Base-by-base conservation (phyloP, 1,284 basidiomycete species). In the Sphagnurus paluster region DNA sequence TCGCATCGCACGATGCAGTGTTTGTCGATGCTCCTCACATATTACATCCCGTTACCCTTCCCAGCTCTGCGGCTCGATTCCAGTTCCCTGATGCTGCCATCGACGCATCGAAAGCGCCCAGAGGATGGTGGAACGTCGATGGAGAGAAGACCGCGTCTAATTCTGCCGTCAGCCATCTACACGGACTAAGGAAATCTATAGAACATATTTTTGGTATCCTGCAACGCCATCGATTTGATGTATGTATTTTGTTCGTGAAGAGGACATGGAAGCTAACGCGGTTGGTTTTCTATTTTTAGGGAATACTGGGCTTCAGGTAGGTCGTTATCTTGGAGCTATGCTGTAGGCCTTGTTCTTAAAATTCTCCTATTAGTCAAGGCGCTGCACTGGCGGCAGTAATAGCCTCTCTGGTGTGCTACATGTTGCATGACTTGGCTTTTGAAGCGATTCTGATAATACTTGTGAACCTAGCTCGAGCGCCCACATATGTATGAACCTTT, bases 221-320 rank as follows among this genome's bases (percentile, higher is more conserved):
- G 6, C 6, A 7, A 26, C 6, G 7, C 11, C 25, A 11, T 6
- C 6, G 25, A 11, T 30, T 43, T 42, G 25, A 38, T 47, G 24
- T 40, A 41, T 37, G 34, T 13, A 9, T 30, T 16, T 21, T 21
- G 19, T 26, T 26, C 25, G 6, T 24, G 38, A 24, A 42, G 25
- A 6, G 7, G 25, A 26, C 25, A 26, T 32, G 17, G 32, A 40
- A 28, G n/a, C n/a, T 54, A n/a, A 44, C 30, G 35, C 20, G n/a
- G 46, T 37, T 36, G 35, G 20, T 39, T 39, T 39, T 24, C 40
- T 20, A 16, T 44, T 35, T 39, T 19, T 52, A 93, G 87, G 92
- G 90, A 23, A 76, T 94, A 13, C 82, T 94, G 61, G 90, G 90
- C 7, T 92, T 92, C 66, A 87, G 83, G 83, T 82, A 40, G 29